Evolutionary conservation across 371 early-diverging fungal species (phyloP), one percentile per base, ranked within the genome.

Genomic region (Apophysomyces sp.): DNA sequence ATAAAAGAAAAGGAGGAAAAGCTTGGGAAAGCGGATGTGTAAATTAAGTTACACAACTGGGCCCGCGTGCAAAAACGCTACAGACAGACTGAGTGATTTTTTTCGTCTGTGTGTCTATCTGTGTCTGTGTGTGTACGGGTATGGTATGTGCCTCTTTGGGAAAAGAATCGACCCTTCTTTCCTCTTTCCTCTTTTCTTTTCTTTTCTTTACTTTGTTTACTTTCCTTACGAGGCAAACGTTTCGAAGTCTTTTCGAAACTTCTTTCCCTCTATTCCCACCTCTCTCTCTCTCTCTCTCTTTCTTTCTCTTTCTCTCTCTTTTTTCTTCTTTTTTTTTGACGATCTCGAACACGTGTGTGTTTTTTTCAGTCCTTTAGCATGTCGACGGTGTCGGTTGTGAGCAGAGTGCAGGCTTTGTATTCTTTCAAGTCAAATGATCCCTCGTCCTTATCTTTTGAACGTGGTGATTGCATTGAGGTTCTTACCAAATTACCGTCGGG

Each of bases 401-500:
- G 49, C 49, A 44, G 9, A 61, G 30, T 59, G n/a, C 31, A 51
- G n/a, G 18, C n/a, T 11, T 18, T 32, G 21, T 57, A 39, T 24
- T 21, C 40, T 40, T 15, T 57, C 26, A 60, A 52, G 31, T 85
- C 92, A 26, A 75, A 87, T 18, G 94, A 86, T 54, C 76, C 82
- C 57, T 82, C 91, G 37, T 85, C 88, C 16, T 81, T 96, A 58
- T 79, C 85, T 18, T 94, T 96, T 61, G 73, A 85, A 16, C 83
- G 88, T 63, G 93, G 89, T 63, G 95, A 95, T 65, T 80, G 87
- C 53, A 89, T 96, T 62, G 88, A 92, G 64, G 96, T 96, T 3
- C 80, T 92, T 29, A 80, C 88, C 4, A 89, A 91, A 55, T 87
- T 94, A 51, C 87, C 89, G 58, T 86, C 93, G 3, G 97, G 97